These are phyloP conservation scores for Hypericum androsaemum DNA, from an alignment of 345 rosid species.

Conservation along the genomic window DNA sequence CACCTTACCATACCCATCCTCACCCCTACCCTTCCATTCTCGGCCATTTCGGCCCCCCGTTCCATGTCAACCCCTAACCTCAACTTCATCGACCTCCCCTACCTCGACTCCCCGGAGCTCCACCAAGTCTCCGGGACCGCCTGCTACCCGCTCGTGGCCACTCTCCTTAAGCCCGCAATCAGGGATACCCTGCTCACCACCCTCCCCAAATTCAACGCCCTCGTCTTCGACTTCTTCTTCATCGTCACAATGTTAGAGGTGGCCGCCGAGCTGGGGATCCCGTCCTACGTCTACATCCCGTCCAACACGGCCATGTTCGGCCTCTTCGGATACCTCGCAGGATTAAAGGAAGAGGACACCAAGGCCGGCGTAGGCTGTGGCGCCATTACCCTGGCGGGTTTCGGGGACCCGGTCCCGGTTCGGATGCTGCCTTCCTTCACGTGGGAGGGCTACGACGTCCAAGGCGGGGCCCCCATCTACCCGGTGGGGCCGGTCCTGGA, in stretches of 20 bases:
- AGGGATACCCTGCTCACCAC: slow-evolving; percentile 14
- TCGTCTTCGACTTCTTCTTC: slow-evolving; percentile 48
- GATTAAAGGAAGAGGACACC: slow-evolving; percentile 14
- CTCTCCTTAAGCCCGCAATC: slow-evolving; percentile 20
- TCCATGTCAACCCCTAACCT: background rate
- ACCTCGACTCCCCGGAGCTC: slow-evolving; percentile 21
- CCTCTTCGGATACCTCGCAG: slow-evolving; percentile 11
- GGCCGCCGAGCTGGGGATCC: slow-evolving; percentile 32
- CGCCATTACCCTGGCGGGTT: slow-evolving; percentile 23
- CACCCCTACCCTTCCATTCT: background rate
- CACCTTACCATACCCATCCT: background rate
- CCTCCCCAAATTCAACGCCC: slow-evolving; percentile 24
- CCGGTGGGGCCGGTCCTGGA: slow-evolving; percentile 43
- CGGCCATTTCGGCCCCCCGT: slow-evolving; percentile 15
- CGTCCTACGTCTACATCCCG: slow-evolving; percentile 39
- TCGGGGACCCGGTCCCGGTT: slow-evolving; percentile 27
- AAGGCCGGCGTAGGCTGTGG: slow-evolving; percentile 25
- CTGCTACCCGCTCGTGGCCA: slow-evolving; percentile 1
- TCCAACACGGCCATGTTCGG: slow-evolving; percentile 32
- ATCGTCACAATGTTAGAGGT: slow-evolving; percentile 31
- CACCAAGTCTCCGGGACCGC: background rate
- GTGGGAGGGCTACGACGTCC: background rate
- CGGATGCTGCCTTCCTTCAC: slow-evolving; percentile 19
- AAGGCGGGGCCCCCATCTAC: slow-evolving; percentile 20
- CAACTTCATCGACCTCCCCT: slow-evolving; percentile 19